Conservation (phyloP, 345 rosid genomes). For the Arabis alpina region DNA sequence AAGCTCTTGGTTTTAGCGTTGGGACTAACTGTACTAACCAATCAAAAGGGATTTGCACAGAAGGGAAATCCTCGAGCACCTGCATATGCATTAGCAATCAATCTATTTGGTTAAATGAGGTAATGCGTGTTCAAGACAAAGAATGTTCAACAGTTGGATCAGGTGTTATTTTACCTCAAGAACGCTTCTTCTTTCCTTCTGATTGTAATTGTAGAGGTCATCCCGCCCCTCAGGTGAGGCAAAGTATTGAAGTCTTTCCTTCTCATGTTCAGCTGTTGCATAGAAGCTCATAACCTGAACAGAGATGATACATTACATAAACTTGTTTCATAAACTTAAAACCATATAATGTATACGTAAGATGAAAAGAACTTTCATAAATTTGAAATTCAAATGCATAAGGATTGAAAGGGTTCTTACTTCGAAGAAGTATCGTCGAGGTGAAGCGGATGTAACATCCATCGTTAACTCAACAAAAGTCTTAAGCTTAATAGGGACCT, state of each 20-base stretch:
- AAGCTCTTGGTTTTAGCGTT: constrained; percentile 76
- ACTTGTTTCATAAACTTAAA: constrained; percentile 17
- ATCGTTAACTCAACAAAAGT: constrained; percentile 80
- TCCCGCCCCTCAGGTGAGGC: constrained; percentile 92
- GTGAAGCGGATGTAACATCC: constrained; percentile 97
- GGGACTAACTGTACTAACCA: constrained; percentile 97
- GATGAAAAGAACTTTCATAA: constrained; percentile 1
- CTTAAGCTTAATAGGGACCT: constrained; percentile 62
- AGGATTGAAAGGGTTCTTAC: constrained; percentile 57
- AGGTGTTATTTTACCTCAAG: constrained; percentile 64
- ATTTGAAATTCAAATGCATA: constrained; percentile 9
- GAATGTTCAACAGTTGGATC: constrained; percentile 1
- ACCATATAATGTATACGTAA: too few species aligned
- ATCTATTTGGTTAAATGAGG: constrained; percentile 1
- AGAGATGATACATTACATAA: constrained; percentile 18
- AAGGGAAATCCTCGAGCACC: constrained; percentile 95
- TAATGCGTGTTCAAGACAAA: constrained; percentile 10
- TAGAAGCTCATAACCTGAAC: constrained; percentile 84
- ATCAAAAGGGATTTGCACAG: constrained; percentile 88
- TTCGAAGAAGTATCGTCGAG: constrained; percentile 91
- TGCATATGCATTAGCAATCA: constrained; percentile 33
- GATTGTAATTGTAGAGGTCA: constrained; percentile 91
- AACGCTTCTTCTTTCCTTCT: constrained; percentile 87
- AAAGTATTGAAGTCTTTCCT: constrained; percentile 86
- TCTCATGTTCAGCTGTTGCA: constrained; percentile 82